Conservation (phyloP, 768 basidiomycete genomes). For the Saitozyma podzolica region DNA sequence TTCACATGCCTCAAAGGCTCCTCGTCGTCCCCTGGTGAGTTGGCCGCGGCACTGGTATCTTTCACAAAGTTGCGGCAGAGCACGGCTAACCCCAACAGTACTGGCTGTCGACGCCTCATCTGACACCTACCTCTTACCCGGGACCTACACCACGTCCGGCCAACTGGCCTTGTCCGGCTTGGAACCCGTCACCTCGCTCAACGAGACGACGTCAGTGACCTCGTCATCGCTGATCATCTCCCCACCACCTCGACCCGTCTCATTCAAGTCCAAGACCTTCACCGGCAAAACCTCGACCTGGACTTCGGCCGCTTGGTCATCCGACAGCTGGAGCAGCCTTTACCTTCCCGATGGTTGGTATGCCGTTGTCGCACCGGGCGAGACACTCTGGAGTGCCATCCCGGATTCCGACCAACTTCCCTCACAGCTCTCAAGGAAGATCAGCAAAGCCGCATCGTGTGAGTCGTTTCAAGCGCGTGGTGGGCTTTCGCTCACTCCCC, state of each 20-base stretch:
- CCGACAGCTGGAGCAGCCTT: slow-evolving; percentile 26
- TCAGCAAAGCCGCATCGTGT: slow-evolving; percentile 29
- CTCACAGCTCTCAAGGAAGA: neutral
- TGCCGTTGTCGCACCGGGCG: slow-evolving; percentile 26
- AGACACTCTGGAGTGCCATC: slow-evolving; percentile 36
- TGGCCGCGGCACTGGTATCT: neutral
- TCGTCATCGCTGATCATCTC: slow-evolving; percentile 14
- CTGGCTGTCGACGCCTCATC: slow-evolving; percentile 6
- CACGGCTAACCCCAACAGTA: slow-evolving; percentile 6
- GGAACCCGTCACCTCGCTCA: slow-evolving; percentile 7
- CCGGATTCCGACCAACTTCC: slow-evolving; percentile 28
- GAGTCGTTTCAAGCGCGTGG: slow-evolving; percentile 2
- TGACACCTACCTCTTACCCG: slow-evolving; percentile 7
- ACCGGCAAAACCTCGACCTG: slow-evolving; percentile 5
- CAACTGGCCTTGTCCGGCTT: neutral
- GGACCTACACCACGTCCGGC: slow-evolving; percentile 9
- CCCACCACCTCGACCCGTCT: slow-evolving; percentile 19
- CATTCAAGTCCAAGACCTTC: slow-evolving; percentile 18
- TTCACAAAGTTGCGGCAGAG: neutral
- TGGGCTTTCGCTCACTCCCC: neutral
- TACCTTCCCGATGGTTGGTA: slow-evolving; percentile 36
- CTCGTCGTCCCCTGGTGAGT: slow-evolving; percentile 14
- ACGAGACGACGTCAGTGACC: slow-evolving; percentile 10
- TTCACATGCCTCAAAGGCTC: slow-evolving; percentile 14
- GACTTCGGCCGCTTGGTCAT: slow-evolving; percentile 7